phyloP scores from a whole-genome alignment of 2,329 filamentous ascomycete species.

The Trichophyton simii region DNA sequence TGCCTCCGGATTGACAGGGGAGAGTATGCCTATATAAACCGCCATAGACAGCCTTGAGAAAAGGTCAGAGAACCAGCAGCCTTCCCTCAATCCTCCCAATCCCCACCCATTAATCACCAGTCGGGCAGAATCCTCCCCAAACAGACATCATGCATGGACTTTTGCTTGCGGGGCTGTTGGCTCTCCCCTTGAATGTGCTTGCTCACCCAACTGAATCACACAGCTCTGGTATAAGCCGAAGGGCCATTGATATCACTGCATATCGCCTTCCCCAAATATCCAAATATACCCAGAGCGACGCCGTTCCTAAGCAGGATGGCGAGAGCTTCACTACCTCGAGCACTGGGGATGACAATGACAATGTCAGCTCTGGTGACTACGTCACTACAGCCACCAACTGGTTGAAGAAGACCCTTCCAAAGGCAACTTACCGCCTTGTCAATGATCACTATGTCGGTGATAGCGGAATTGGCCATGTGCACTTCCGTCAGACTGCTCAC shows the following conservation, averaged over 20 bases:
- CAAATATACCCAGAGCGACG: constrained; percentile 6
- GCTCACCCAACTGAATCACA: constrained; percentile 7
- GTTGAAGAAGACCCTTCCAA: constrained; percentile 7
- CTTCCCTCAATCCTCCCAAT: neutral
- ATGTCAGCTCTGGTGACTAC: constrained; percentile 2
- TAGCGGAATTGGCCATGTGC: constrained; percentile 10
- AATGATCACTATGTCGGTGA: constrained; percentile 10
- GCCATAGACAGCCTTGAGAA: neutral
- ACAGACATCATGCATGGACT: constrained; percentile 12
- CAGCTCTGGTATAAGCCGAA: constrained; percentile 1
- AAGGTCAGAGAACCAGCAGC: neutral
- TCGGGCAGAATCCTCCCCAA: neutral
- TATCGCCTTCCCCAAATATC: constrained; percentile 5
- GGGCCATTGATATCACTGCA: constrained; percentile 9
- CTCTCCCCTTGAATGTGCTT: constrained; percentile 8
- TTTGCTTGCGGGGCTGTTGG: constrained; percentile 10
- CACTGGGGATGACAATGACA: neutral
- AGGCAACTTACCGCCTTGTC: constrained; percentile 8
- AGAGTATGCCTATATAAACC: neutral
- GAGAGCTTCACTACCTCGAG: neutral
- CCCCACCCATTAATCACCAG: neutral
- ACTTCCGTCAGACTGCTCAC: constrained; percentile 11
- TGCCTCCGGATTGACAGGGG: neutral
- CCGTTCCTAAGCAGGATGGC: neutral
- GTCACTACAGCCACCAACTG: constrained; percentile 7